phyloP scores from a whole-genome alignment of 306 rosid genomes.

The Trifolium pratense region DNA sequence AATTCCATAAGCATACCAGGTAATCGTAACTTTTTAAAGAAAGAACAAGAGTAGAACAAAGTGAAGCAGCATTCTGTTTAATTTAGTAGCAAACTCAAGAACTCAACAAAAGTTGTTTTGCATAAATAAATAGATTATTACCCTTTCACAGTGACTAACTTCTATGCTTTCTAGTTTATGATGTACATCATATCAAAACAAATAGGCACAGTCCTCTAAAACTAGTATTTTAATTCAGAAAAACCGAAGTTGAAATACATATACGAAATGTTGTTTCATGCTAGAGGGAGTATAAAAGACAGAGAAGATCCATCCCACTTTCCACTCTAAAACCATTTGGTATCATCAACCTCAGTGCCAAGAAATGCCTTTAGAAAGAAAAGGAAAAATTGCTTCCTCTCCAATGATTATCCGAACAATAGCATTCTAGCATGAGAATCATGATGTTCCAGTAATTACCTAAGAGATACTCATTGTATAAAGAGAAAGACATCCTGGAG shows the following conservation, averaged over 20 bases:
- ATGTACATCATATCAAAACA: background rate
- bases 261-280: background rate
- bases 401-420: background rate
- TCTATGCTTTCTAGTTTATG: background rate
- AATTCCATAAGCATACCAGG: background rate
- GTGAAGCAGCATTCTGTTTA: background rate
- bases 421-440: background rate
- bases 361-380: background rate
- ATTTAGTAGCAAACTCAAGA: background rate
- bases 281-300: background rate
- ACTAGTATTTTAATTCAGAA: background rate
- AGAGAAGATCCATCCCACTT: background rate
- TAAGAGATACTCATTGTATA: background rate
- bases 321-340: background rate
- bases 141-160: background rate
- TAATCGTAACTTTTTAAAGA: background rate
- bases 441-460: background rate
- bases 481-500: background rate
- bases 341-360: background rate
- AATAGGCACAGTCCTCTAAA: background rate
- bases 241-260: background rate
- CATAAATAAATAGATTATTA: background rate
- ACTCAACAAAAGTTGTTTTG: conserved; percentile 7
- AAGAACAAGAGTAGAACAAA: background rate
- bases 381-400: background rate